Conservation (phyloP, 208 protist genomes). For the Trypanosoma boissoni region DNA sequence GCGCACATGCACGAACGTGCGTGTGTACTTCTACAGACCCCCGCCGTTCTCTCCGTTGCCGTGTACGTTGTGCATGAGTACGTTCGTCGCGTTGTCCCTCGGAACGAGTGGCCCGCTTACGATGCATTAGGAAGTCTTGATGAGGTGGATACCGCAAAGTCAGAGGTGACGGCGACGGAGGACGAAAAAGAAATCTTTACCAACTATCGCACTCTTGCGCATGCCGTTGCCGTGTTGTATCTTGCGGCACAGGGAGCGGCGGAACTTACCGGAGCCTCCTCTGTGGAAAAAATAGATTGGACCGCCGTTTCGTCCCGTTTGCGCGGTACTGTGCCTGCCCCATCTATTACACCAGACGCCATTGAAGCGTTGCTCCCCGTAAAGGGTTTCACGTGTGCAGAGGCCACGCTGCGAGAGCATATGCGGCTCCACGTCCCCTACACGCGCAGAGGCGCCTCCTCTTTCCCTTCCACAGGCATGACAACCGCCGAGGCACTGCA, state of each 20-base stretch:
- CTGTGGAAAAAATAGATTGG: neutral
- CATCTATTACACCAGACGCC: conserved; percentile 30
- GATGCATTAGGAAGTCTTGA: too few relatives aligned
- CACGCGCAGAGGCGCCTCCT: too few relatives aligned
- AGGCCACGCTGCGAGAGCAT: too few relatives aligned
- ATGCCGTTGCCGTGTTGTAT: conserved; percentile 65
- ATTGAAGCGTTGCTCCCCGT: conserved; percentile 33
- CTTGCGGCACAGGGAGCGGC: conserved; percentile 39
- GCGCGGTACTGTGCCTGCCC: conserved; percentile 1
- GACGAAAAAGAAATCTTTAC: conserved; percentile 9
- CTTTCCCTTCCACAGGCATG: too few relatives aligned
- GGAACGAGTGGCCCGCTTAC: too few relatives aligned
- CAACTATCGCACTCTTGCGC: conserved; percentile 35
- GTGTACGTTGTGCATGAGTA: conserved; percentile 45
- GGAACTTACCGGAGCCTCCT: neutral
- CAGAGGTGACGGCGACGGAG: neutral
- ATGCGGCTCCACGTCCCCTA: too few relatives aligned
- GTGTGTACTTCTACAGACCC: conserved; percentile 69
- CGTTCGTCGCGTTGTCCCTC: neutral
- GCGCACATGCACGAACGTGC: conserved; percentile 44
- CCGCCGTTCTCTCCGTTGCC: conserved; percentile 60
- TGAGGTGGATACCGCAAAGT: too few relatives aligned
- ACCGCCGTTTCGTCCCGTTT: conserved; percentile 12
- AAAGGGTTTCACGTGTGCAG: conserved; percentile 28
- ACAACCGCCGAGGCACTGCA: conserved; percentile 5